A percentile compares a stretch with the other conserved stretches of the same genome.
Conservation (phyloP, 371 early-diverging fungal genomes). For the Massospora cicadina region DNA sequence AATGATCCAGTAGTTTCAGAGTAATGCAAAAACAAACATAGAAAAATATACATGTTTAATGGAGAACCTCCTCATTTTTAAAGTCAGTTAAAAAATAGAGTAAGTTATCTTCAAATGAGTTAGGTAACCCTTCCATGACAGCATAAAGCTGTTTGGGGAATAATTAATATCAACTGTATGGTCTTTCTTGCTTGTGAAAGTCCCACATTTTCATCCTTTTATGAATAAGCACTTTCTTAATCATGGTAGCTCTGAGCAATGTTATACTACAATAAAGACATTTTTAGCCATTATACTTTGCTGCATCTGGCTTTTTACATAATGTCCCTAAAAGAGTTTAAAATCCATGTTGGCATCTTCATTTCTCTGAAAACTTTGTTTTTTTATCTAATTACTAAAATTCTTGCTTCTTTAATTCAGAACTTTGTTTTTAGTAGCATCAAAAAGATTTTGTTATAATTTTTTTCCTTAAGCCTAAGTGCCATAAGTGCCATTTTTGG, state of each 20-base stretch:
- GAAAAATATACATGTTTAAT: no score
- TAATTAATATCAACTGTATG: conserved; percentile 44
- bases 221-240: conserved; percentile 55
- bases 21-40: no score
- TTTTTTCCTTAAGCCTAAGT: conserved; percentile 42
- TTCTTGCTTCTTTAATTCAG: conserved; percentile 32
- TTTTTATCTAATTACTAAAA: conserved; percentile 45
- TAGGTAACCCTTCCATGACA: not conserved
- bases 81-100: not conserved
- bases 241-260: conserved; percentile 31
- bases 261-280: conserved; percentile 46
- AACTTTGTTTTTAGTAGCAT: not conserved
- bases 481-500: conserved; percentile 65
- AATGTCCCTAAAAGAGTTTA: conserved; percentile 44
- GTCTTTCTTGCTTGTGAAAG: conserved; percentile 56
- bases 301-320: conserved; percentile 49
- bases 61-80: no score
- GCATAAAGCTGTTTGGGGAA: conserved; percentile 10
- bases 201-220: conserved; percentile 33
- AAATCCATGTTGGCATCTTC: conserved; percentile 21
- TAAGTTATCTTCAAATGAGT: not conserved
- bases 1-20: no score
- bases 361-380: conserved; percentile 48
- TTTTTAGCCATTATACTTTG: conserved; percentile 40
- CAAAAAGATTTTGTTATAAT: conserved; percentile 24